Conservation (phyloP, 176 grass and related monocot species). For the Puya raimondii region DNA sequence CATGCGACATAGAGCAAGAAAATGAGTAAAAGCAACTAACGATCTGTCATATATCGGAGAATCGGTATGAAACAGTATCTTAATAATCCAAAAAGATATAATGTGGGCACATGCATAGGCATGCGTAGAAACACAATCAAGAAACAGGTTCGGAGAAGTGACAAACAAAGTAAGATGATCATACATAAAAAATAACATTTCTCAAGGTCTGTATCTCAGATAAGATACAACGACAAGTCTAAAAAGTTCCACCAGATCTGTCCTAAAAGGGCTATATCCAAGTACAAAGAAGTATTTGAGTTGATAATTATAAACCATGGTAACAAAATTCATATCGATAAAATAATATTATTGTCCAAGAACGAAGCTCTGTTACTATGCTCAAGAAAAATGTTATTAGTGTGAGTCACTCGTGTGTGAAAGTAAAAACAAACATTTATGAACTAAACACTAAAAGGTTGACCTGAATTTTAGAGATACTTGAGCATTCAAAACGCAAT, state of each 20-base stretch:
- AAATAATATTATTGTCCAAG: not conserved
- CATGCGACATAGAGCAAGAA: not conserved
- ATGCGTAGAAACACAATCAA: not conserved
- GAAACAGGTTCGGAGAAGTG: no score
- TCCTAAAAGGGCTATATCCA: no score
- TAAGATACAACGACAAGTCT: no score
- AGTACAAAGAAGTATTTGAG: no score
- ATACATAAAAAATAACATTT: no score
- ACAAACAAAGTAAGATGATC: no score
- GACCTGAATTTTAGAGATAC: slow-evolving; percentile 67
- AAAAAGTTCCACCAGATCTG: no score
- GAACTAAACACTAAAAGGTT: not conserved
- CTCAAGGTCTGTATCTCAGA: no score
- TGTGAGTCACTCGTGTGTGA: not conserved
- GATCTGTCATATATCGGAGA: not conserved
- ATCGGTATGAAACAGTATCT: not conserved
- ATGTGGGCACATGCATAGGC: not conserved
- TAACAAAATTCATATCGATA: no score
- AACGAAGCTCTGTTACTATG: not conserved
- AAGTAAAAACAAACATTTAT: not conserved
- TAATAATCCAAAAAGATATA: not conserved
- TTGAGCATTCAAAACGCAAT: slow-evolving; percentile 75
- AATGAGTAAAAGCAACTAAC: not conserved
- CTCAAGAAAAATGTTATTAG: not conserved
- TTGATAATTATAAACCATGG: no score